Base-by-base conservation (phyloP, 176 grass and related monocot genomes). In the Oryza meridionalis region DNA sequence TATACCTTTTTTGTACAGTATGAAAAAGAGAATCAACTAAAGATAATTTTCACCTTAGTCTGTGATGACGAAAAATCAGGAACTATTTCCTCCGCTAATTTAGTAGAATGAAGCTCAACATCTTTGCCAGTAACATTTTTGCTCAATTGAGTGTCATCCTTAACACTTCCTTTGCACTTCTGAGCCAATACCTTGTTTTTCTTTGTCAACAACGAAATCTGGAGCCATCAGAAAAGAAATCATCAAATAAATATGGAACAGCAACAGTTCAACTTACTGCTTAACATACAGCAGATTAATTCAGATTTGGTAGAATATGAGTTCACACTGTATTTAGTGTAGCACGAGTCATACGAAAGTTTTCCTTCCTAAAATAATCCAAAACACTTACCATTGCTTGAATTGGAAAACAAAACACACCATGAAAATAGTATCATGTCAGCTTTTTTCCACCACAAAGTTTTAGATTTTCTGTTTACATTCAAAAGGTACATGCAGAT, bases 111-210 rank as follows among this genome's bases (percentile, higher is more conserved):
- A 83, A 85, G 63, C 77, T 81, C 62, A 82, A 40, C 83, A 55
- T 64, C 63, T 78, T 87, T 83, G 46, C 63, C 65, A 66, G 46
- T 81, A 84, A 26, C 75, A 22, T 76, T 95, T 88, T 77, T 76
- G 65, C 40, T 81, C 51, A 84, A 21, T 19, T 67, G 67, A 59
- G 59, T 84, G 33, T 19, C 49, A 81, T 51, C 85, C 29, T 80
- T 78, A 33, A 79, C 69, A 55, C 61, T 90, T 73, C 50, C 63
- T 85, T 85, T 94, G 55, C 76, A 86, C 87, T 87, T 91, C 49
- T 93, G 69, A 51, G 66, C 68, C 85, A 99, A 82, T 51, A 89
- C 76, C 58, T 89, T 99, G 87, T 99, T 99, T 76, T 96, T 99
- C 85, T 96, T 95, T 78, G 89, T 92, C 63, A 99, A 88, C 31